Base-by-base conservation (phyloP, 2,329 filamentous ascomycete genomes). In the Neocatenulostroma microsporum region DNA sequence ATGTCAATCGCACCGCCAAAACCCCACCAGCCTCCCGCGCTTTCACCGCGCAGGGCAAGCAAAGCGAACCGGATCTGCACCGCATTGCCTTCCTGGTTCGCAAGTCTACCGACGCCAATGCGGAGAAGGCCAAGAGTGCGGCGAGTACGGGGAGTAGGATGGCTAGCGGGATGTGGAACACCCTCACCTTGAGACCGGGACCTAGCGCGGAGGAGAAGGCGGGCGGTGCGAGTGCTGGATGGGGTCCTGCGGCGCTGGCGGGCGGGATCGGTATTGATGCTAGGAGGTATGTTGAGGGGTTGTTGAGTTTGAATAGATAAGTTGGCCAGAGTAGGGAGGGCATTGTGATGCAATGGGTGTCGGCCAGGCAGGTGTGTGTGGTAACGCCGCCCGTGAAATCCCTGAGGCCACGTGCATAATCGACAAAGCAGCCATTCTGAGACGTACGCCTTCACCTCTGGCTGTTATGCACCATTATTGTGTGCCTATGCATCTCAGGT, bases 211-310 rank as follows among this genome's bases (percentile, higher is more conserved):
- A 53, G 24, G 44, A 44, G 19, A 41, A 36, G 19, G 41, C 47
- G 5, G 39, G 51, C 19, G 51, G 48, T 21, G 35, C 39, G 4
- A 40, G 45, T 19, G 49, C 43, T 21, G 52, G 48, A 11, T 54
- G 48, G 48, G 58, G 48, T 23, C 52, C 48, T 29, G 72, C 69
- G 14, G 72, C 72, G 37, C 58, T 86, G 46, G 77, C 74, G 0
- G 78, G 84, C 51, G 83, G 82, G 0, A 84, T 88, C 45, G 83
- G 83, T 0, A 71, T 87, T 21, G 83, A 88, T 64, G 84, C 82
- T 20, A 72, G 78, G 57, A 74, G 73, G 54, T 87, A 87, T 58
- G 76, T 87, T 3, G 82, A 87, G 57, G 78, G 77, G 1, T 56
- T 88, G 38, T 62, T 87, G 57, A 84, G 71, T 52, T 57, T 86